Percentiles rank a stretch among this genome's conserved stretches.
phyloP scores from a whole-genome alignment of 2,329 filamentous ascomycete genomes.

The Hypoxylon sp. region DNA sequence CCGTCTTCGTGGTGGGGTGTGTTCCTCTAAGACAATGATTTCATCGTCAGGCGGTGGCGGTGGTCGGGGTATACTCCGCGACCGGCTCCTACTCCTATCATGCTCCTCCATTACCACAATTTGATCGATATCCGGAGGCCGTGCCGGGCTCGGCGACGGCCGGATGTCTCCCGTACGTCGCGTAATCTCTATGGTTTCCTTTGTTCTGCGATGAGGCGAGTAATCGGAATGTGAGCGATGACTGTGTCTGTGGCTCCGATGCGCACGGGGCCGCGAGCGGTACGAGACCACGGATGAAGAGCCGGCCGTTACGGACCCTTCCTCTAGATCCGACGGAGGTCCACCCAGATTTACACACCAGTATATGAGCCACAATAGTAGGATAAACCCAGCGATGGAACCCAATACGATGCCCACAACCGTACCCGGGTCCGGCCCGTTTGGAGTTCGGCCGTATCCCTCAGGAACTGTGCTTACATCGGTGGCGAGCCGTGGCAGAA shows the following conservation, averaged over 20 bases:
- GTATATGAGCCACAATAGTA: constrained; percentile 52
- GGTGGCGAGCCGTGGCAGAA: constrained; percentile 43
- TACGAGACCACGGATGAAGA: constrained; percentile 53
- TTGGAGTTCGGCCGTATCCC: constrained; percentile 61
- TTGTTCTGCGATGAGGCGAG: constrained; percentile 39
- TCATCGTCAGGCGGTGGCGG: constrained; percentile 52
- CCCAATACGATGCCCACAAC: constrained; percentile 57
- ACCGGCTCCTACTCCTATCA: constrained; percentile 24
- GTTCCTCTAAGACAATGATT: constrained; percentile 58
- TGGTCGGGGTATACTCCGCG: constrained; percentile 15
- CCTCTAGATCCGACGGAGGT: constrained; percentile 48
- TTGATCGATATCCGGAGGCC: constrained; percentile 38
- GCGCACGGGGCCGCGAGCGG: constrained; percentile 47
- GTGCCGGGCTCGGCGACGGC: constrained; percentile 17
- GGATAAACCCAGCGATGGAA: constrained; percentile 60
- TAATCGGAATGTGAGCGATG: constrained; percentile 23
- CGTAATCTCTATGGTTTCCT: constrained; percentile 52
- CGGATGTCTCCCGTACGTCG: constrained; percentile 36
- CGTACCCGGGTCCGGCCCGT: constrained; percentile 53
- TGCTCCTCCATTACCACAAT: constrained; percentile 54
- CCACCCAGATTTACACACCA: constrained; percentile 51
- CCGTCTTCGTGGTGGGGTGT: constrained; percentile 51
- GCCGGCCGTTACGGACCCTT: constrained; percentile 52
- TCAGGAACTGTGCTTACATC: constrained; percentile 59
- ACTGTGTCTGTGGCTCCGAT: constrained; percentile 35